Base-by-base conservation (phyloP, 2,329 filamentous ascomycete genomes). In the Xylaria sp. region DNA sequence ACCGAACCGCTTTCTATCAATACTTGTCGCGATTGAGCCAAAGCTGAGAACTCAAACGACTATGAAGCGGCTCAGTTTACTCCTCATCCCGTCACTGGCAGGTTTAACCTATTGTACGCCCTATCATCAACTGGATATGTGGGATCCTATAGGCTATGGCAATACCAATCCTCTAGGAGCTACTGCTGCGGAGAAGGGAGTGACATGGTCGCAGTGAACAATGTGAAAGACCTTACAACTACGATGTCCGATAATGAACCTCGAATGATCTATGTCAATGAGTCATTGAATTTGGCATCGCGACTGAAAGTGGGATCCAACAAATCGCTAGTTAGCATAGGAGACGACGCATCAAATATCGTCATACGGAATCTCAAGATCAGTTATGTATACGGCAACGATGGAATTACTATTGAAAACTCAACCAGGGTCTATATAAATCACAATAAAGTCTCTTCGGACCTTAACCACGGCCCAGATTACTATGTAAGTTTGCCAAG, bases 391-490 rank as follows among this genome's bases (percentile, higher is more conserved):
- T 68, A 65, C 25, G 66, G 45, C 7, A 45, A 68, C 30, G 66
- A 68, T 23, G 59, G 32, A 4, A 65, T 68, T 20, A 53, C 62
- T 15, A 62, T 68, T 23, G 53, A 60, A 34, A 68, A 68, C 57
- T 60, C 66, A 7, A 68, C 66, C 1, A 25, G 57, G 20, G 57
- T 68, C 48, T 68, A 62, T 61, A 60, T 65, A 48, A 62, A 68
- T 36, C 66, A 68, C 41, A 68, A 68, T 52, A 62, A 68, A 41
- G 65, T 68, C 25, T 3, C n/a, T 18, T 68, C 66, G 12, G 66
- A 68, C 12, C 60, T 68, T 18, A 30, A 61, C n/a, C 66, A 68
- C 28, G 66, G 66, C 3, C 66, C 66, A 25, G 66, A 68, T 30
- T 32, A 55, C 32, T 68, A 63, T 41, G 66, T 68, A 46, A 68